Percentiles rank a stretch among this genome's conserved stretches.
phyloP scores from a whole-genome alignment of 2,329 filamentous ascomycete species.

The Aureobasidium sp. region DNA sequence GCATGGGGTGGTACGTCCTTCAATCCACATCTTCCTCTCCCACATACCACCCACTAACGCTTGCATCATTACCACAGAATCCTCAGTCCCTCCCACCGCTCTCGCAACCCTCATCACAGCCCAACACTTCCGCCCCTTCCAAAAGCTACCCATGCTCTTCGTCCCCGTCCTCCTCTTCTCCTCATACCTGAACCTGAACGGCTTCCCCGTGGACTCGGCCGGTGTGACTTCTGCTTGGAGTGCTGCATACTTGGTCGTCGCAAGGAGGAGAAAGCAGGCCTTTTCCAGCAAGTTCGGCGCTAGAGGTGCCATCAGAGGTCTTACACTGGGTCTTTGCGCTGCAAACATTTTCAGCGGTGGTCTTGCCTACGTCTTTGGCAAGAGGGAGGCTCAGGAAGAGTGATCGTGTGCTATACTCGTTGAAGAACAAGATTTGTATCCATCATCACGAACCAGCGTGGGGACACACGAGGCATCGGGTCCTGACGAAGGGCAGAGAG shows the following conservation, averaged over 20 bases:
- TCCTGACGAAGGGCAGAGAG: background rate
- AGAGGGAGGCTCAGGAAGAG: conserved; percentile 28
- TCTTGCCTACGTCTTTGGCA: conserved; percentile 44
- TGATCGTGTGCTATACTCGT: background rate
- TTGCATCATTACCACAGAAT: conserved; percentile 32
- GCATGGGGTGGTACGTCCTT: conserved; percentile 45
- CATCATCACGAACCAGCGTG: background rate
- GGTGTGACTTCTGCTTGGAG: conserved; percentile 59
- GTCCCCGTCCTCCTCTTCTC: conserved; percentile 58
- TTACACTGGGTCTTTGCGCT: conserved; percentile 43
- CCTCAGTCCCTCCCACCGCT: conserved; percentile 53
- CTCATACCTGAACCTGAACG: conserved; percentile 56
- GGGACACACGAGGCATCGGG: background rate
- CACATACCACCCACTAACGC: background rate
- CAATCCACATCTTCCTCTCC: conserved; percentile 19
- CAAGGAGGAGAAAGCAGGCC: conserved; percentile 46
- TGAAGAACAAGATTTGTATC: background rate
- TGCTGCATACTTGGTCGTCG: conserved; percentile 56
- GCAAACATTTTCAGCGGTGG: conserved; percentile 45
- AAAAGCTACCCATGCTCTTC: conserved; percentile 58
- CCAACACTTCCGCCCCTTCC: conserved; percentile 59
- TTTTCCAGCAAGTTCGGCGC: conserved; percentile 42
- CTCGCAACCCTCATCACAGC: conserved; percentile 59
- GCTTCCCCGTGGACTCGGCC: conserved; percentile 55
- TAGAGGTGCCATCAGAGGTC: conserved; percentile 45